A percentile compares a stretch with the other conserved stretches of the same genome.
Evolutionary conservation across 164 flowering plant species (phyloP).

Genomic region (Malania oleifera): DNA sequence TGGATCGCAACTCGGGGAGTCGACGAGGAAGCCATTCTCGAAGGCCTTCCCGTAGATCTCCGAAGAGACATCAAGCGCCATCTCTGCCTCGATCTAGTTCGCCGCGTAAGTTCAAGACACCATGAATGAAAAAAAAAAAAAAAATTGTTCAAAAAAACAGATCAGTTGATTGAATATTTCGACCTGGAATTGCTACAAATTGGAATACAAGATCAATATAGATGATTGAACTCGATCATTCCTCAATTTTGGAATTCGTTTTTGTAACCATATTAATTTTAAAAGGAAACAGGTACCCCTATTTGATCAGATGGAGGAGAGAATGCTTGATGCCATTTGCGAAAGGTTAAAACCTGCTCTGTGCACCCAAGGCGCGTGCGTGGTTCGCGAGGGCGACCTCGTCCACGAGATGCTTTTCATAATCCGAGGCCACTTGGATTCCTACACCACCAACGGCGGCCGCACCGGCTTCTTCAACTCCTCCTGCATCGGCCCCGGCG

Average conservation of each 20-base stretch:
- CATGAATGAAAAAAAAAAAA: too few relatives aligned
- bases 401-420: slow-evolving; percentile 55
- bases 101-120: slow-evolving; percentile 31
- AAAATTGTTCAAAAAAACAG: too few relatives aligned
- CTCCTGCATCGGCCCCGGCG: slow-evolving; percentile 35
- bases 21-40: slow-evolving; percentile 43
- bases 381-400: slow-evolving; percentile 57
- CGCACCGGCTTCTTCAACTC: slow-evolving; percentile 49
- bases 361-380: slow-evolving; percentile 27
- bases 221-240: too few relatives aligned
- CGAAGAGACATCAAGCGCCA: slow-evolving; percentile 54
- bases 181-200: too few relatives aligned
- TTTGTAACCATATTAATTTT: too few relatives aligned
- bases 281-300: slow-evolving; percentile 38
- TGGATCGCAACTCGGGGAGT: slow-evolving; percentile 60
- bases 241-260: too few relatives aligned
- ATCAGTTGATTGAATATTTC: too few relatives aligned
- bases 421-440: slow-evolving; percentile 43
- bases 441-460: slow-evolving; percentile 52
- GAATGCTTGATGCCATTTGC: slow-evolving; percentile 51
- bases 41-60: slow-evolving; percentile 46
- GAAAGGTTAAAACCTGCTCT: slow-evolving; percentile 42
- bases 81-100: slow-evolving; percentile 50
- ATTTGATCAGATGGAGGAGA: slow-evolving; percentile 50
- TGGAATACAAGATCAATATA: too few relatives aligned